A percentile compares a stretch with the other conserved stretches of the same genome.
Evolutionary conservation across 441 rosid species (phyloP).

Genomic region (Brassica hybrid): DNA sequence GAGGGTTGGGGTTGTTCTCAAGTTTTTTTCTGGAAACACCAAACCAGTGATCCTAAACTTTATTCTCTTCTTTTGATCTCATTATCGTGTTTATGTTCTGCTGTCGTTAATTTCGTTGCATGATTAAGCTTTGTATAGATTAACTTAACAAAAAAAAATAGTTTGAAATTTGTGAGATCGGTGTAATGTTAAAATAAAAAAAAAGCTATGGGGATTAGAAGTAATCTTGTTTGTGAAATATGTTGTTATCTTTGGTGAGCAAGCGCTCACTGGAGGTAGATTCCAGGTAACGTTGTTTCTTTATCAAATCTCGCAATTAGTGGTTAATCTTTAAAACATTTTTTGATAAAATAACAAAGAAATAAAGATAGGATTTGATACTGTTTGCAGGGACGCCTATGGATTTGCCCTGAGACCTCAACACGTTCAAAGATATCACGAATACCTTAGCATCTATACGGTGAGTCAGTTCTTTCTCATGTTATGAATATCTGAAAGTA

Average conservation of each 20-base stretch:
- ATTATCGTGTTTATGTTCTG: neutral
- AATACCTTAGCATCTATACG: slow-evolving; percentile 57
- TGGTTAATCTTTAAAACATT: neutral
- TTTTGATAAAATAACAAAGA: neutral
- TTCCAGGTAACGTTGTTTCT: slow-evolving; percentile 59
- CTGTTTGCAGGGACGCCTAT: slow-evolving; percentile 61
- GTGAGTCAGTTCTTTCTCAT: slow-evolving; percentile 32
- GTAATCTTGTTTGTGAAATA: slow-evolving; percentile 59
- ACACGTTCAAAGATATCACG: slow-evolving; percentile 62
- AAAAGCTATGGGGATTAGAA: slow-evolving; percentile 70
- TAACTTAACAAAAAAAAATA: neutral
- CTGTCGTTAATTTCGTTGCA: neutral
- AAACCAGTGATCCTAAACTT: slow-evolving; percentile 11
- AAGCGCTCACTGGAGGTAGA: slow-evolving; percentile 91
- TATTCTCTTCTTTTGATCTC: slow-evolving; percentile 12
- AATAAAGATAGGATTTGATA: neutral
- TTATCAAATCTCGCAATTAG: neutral
- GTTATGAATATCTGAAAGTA: neutral
- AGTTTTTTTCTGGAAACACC: neutral
- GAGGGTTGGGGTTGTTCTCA: neutral
- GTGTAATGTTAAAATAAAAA: slow-evolving; percentile 31
- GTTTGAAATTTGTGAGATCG: slow-evolving; percentile 25
- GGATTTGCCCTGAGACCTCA: slow-evolving; percentile 85
- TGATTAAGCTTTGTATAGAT: too few species aligned
- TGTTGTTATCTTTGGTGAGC: slow-evolving; percentile 98